Evolutionary conservation across 352 stramenopile species (phyloP).

Genomic region (Phytophthora parvispora): DNA sequence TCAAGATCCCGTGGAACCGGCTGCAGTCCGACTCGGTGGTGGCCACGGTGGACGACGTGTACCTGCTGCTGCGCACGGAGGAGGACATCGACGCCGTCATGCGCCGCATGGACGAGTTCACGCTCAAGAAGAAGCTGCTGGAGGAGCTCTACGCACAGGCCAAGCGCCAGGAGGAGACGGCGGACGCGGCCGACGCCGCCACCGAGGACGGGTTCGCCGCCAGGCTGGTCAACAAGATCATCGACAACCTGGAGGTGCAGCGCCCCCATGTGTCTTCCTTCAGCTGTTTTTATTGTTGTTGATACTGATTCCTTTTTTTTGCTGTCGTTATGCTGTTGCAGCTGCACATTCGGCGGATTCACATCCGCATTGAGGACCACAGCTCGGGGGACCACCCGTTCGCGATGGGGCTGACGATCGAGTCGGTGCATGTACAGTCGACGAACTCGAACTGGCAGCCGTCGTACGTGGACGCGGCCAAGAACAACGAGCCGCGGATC

Average conservation of each 20-base stretch:
- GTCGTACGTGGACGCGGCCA: constrained; percentile 82
- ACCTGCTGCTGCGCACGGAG: constrained; percentile 82
- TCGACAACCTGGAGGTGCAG: constrained; percentile 89
- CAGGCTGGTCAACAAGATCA: constrained; percentile 89
- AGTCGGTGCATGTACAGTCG: constrained; percentile 88
- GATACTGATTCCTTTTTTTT: background rate
- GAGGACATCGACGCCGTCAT: constrained; percentile 86
- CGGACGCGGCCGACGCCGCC: background rate
- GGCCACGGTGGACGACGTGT: constrained; percentile 89
- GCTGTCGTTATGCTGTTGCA: constrained; percentile 18
- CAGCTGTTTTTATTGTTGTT: background rate
- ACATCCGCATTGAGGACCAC: constrained; percentile 85
- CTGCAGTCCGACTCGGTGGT: constrained; percentile 90
- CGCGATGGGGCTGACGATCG: constrained; percentile 81
- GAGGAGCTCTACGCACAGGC: constrained; percentile 83
- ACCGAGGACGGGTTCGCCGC: constrained; percentile 78
- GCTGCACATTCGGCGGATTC: constrained; percentile 89
- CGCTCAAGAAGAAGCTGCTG: constrained; percentile 87
- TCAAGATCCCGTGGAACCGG: constrained; percentile 93
- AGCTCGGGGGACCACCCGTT: constrained; percentile 87
- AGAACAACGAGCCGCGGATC: constrained; percentile 87
- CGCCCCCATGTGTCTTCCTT: background rate
- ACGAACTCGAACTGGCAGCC: constrained; percentile 91
- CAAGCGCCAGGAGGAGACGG: constrained; percentile 66
- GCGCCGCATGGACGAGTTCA: constrained; percentile 81